Conservation (phyloP, 2,329 filamentous ascomycete species). For the Fusarium odoratissimum region DNA sequence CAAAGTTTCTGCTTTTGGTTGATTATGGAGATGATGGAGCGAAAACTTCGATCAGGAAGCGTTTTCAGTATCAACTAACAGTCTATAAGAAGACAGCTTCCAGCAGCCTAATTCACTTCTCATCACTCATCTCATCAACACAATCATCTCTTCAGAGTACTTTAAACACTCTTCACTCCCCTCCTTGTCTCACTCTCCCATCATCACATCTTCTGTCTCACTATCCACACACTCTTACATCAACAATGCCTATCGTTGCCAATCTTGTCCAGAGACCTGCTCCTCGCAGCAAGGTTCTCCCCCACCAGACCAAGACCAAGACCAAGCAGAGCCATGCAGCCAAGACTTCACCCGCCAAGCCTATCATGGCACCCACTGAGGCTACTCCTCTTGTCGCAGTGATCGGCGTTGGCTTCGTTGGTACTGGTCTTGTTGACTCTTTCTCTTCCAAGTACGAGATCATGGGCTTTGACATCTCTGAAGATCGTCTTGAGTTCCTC, state of each 20-base stretch:
- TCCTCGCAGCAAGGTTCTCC: constrained; percentile 1
- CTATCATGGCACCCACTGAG: neutral
- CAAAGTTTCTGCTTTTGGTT: neutral
- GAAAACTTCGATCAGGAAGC: neutral
- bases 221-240: neutral
- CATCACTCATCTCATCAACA: constrained; percentile 15
- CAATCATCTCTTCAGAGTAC: neutral
- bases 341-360: neutral
- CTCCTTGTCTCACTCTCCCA: neutral
- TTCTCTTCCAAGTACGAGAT: constrained; percentile 56
- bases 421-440: constrained; percentile 57
- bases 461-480: constrained; percentile 60
- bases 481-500: constrained; percentile 51
- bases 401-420: constrained; percentile 65
- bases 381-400: constrained; percentile 56
- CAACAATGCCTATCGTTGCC: constrained; percentile 20
- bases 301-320: neutral
- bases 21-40: neutral
- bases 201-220: neutral
- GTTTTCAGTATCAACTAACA: neutral
- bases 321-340: neutral
- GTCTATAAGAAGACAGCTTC: constrained; percentile 18
- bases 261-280: neutral
- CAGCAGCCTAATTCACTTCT: neutral
- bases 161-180: neutral